Evolutionary conservation across 805 yeast genomes (phyloP).

Genomic region (Teunomyces aglyptinius): DNA sequence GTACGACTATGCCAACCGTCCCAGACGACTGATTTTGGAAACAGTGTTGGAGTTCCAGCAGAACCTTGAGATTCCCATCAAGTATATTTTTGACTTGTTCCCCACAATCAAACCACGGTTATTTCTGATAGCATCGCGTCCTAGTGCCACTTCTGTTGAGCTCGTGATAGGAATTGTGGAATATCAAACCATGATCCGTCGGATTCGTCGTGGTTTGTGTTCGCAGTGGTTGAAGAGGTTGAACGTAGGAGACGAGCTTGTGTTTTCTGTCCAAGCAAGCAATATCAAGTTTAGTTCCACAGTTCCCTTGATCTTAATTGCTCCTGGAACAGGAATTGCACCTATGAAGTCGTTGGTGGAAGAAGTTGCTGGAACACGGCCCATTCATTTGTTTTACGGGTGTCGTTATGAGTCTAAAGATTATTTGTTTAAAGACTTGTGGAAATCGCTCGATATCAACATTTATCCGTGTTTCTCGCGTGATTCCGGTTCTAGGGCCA

Average conservation of each 20-base stretch:
- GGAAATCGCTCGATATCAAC: constrained; percentile 45
- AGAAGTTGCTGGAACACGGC: constrained; percentile 22
- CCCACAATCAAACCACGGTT: constrained; percentile 79
- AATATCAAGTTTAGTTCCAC: constrained; percentile 31
- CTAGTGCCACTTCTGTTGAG: constrained; percentile 47
- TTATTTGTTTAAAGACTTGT: constrained; percentile 57
- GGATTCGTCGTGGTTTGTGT: constrained; percentile 78
- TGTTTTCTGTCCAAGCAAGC: constrained; percentile 51
- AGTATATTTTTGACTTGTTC: constrained; percentile 70
- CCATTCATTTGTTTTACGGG: constrained; percentile 67
- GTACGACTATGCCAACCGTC: constrained; percentile 89
- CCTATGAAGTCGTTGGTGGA: constrained; percentile 78
- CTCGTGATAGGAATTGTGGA: constrained; percentile 82
- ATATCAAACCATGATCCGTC: constrained; percentile 76
- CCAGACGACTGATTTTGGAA: constrained; percentile 84
- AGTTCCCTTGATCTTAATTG: constrained; percentile 56
- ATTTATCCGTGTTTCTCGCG: constrained; percentile 47
- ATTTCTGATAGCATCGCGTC: constrained; percentile 78
- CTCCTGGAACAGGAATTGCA: constrained; percentile 97
- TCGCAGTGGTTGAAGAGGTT: constrained; percentile 68
- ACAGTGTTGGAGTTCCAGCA: constrained; percentile 78
- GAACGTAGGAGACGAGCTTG: constrained; percentile 45
- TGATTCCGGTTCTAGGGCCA: constrained; percentile 37
- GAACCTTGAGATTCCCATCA: constrained; percentile 67
- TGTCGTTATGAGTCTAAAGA: constrained; percentile 67